Evolutionary conservation across 768 basidiomycete genomes (phyloP).

Genomic region (Lactarius deliciosus): DNA sequence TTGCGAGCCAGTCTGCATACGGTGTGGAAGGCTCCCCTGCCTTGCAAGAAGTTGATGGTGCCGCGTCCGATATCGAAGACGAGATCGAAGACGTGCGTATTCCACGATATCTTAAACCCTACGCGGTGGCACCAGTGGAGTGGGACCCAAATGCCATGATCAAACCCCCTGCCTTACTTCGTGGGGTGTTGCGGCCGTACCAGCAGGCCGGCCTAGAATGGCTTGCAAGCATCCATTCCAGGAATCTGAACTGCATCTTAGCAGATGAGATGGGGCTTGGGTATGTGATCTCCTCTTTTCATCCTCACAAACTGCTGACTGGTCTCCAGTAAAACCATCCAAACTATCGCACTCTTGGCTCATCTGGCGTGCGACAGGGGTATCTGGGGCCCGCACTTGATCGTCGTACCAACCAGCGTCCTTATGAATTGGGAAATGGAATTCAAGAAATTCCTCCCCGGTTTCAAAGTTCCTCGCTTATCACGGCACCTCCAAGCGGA

Average conservation of each 20-base stretch:
- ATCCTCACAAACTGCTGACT: constrained; percentile 15
- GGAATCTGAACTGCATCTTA: constrained; percentile 78
- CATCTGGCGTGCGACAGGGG: constrained; percentile 89
- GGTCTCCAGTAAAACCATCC: constrained; percentile 80
- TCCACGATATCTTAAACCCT: constrained; percentile 57
- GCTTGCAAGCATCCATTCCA: constrained; percentile 84
- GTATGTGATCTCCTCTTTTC: constrained; percentile 45
- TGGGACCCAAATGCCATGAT: constrained; percentile 62
- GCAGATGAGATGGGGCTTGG: constrained; percentile 96
- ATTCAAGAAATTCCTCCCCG: constrained; percentile 93
- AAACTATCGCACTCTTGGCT: constrained; percentile 91
- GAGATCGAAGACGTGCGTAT: constrained; percentile 40
- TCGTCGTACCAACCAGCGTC: constrained; percentile 92
- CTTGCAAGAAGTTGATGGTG: constrained; percentile 37
- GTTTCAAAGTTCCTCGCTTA: constrained; percentile 87
- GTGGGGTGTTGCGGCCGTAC: constrained; percentile 87
- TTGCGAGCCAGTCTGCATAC: constrained; percentile 1
- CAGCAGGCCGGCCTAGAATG: constrained; percentile 93
- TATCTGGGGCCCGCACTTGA: constrained; percentile 91
- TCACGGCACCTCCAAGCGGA: constrained; percentile 84
- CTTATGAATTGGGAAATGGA: constrained; percentile 97
- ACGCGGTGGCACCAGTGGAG: constrained; percentile 67
- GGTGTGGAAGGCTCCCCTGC: constrained; percentile 30
- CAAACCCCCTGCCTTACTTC: constrained; percentile 69
- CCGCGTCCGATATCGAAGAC: constrained; percentile 37